Conservation (phyloP, 1,284 basidiomycete genomes). For the Cryptococcus sp. region DNA sequence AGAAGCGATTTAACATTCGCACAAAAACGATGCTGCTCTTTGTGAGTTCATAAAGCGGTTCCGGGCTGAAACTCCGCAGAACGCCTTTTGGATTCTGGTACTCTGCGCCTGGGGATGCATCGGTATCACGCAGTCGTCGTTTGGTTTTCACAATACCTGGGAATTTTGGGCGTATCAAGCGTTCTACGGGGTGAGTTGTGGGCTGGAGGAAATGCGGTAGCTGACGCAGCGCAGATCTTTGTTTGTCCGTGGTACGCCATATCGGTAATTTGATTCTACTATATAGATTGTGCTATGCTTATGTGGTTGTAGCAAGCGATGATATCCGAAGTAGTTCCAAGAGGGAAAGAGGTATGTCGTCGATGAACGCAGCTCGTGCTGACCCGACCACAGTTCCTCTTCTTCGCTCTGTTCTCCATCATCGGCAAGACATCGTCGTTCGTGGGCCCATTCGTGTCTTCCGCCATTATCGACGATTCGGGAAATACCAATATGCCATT, state of each 20-base stretch:
- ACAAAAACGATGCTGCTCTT: conserved; percentile 64
- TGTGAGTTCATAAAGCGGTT: conserved; percentile 57
- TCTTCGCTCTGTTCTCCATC: conserved; percentile 45
- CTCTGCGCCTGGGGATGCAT: conserved; percentile 72
- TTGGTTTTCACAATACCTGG: conserved; percentile 82
- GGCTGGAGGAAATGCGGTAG: neutral
- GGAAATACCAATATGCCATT: conserved; percentile 79
- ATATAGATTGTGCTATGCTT: too few species aligned
- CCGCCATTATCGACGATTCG: conserved; percentile 54
- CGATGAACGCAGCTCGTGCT: conserved; percentile 1
- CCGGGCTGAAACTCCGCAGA: conserved; percentile 44
- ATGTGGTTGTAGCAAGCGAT: conserved; percentile 66
- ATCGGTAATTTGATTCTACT: conserved; percentile 24
- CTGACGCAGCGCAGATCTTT: conserved; percentile 57
- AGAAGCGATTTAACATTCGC: conserved; percentile 68
- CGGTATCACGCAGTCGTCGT: conserved; percentile 72
- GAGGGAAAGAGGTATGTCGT: conserved; percentile 45
- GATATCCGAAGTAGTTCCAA: conserved; percentile 78
- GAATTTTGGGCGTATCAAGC: conserved; percentile 83
- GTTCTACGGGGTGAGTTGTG: conserved; percentile 62
- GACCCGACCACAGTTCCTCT: conserved; percentile 63
- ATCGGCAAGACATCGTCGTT: conserved; percentile 67
- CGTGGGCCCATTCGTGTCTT: conserved; percentile 74
- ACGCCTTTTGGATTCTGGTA: conserved; percentile 46
- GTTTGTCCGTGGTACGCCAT: conserved; percentile 86